A percentile compares a stretch with the other conserved stretches of the same genome.
Evolutionary conservation across 371 early-diverging fungal genomes (phyloP).

Genomic region (Thermomucor indicae-seudaticae): DNA sequence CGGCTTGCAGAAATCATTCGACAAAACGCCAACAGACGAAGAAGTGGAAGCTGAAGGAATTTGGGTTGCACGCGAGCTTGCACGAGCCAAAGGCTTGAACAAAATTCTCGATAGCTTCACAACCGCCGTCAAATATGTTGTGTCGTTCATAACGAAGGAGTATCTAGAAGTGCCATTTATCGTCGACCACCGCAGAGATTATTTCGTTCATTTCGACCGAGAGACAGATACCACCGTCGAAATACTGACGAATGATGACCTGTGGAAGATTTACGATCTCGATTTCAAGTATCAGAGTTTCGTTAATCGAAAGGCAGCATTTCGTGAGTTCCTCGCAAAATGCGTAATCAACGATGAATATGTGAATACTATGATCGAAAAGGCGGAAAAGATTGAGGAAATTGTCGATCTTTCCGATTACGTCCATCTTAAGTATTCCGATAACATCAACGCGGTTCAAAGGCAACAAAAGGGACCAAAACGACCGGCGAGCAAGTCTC

Average conservation of each 20-base stretch:
- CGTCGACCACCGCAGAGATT: constrained; percentile 82
- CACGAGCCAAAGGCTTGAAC: constrained; percentile 16
- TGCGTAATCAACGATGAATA: constrained; percentile 48
- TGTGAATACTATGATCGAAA: constrained; percentile 39
- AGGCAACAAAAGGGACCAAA: constrained; percentile 45
- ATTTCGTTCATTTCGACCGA: constrained; percentile 53
- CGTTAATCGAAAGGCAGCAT: constrained; percentile 46
- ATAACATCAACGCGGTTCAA: constrained; percentile 51
- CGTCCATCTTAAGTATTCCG: constrained; percentile 63
- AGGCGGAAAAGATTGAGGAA: constrained; percentile 64
- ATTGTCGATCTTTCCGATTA: constrained; percentile 74
- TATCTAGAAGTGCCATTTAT: constrained; percentile 92
- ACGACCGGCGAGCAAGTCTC: constrained; percentile 32
- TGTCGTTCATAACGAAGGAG: constrained; percentile 71
- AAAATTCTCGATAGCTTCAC: constrained; percentile 25
- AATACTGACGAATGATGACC: constrained; percentile 63
- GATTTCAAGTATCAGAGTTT: constrained; percentile 77
- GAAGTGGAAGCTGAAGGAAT: constrained; percentile 59
- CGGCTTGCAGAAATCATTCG: constrained; percentile 38
- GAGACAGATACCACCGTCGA: constrained; percentile 37
- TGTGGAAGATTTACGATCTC: constrained; percentile 89
- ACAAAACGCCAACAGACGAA: constrained; percentile 30
- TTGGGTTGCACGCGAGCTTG: constrained; percentile 53
- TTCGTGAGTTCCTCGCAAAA: constrained; percentile 42
- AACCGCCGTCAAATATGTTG: constrained; percentile 42